Base-by-base conservation (phyloP, 805 yeast species). In the Kazachstania africana region DNA sequence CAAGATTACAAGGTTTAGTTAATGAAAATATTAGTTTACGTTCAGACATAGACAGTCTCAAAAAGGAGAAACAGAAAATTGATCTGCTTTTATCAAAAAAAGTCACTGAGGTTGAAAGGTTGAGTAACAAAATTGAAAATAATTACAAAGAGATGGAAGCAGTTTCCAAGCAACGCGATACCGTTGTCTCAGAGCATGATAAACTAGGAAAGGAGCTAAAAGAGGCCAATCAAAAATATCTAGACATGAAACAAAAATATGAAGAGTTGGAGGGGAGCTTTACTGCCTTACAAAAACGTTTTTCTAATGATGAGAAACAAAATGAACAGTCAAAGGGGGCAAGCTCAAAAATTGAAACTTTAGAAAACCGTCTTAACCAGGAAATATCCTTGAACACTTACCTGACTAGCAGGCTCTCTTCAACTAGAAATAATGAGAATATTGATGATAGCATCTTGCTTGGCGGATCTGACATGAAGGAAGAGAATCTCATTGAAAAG, bases 1-100 rank as follows among this genome's bases (percentile, higher is more conserved):
- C 48, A 19, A 54, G 62, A 22, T 42, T 68, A 12, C 49, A 58
- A 29, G 51, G 57, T 4, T 45, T 66, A 16, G 46, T 63, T 1
- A 54, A 53, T 3, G 78, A 68, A 36, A 72, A 71, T 39, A 53
- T 53, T 17, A 53, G 47, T n/a, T 45, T 72, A 12, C 53, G 63
- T 23, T 47, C 44, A 6, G 61, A 65, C 34, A 31, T 73, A n/a
- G 50, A 53, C 8, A 36, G 50, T 5, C 45, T 62, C 13, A 62
- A 60, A 30, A 50, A 50, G 13, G 58, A 66, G 2, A 50, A 62
- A 6, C 37, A 50, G 2, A 62, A 57, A 27, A 49, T 58, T 27
- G 60, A 48, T 20, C 47, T 50, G 4, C 56, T 58, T 6, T 41
- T 66, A 13, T 43, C 50, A 13, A 42, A 49, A 5, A 66, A 60